A percentile compares a stretch with the other conserved stretches of the same genome.
These are phyloP conservation scores for Gynochthodes officinalis DNA, from an alignment of 257 asterid genomes.

Conservation along the genomic window DNA sequence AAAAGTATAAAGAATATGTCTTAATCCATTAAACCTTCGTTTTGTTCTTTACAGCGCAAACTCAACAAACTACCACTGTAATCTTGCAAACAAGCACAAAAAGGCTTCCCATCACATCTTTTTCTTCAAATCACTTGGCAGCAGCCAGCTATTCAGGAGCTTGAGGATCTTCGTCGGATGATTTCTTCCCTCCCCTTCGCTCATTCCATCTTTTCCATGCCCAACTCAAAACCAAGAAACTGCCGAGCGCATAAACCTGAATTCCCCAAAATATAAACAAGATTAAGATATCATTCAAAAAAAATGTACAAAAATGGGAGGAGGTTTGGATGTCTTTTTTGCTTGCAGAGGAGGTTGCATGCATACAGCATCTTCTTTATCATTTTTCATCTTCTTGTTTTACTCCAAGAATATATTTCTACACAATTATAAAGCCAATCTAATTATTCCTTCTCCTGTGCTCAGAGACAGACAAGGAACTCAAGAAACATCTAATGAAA, in stretches of 20 bases:
- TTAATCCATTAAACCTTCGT: background rate
- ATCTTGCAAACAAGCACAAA: background rate
- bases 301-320: background rate
- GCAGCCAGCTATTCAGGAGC: slow-evolving; percentile 32
- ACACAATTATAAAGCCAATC: background rate
- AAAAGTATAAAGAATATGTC: background rate
- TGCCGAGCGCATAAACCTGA: slow-evolving; percentile 91
- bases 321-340: background rate
- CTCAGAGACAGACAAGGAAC: background rate
- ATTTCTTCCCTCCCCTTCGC: slow-evolving; percentile 52
- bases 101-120: background rate
- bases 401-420: background rate
- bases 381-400: background rate
- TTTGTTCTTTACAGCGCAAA: background rate
- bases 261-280: slow-evolving; percentile 13
- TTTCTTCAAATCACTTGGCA: background rate
- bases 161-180: slow-evolving; percentile 50
- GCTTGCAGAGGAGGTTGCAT: background rate
- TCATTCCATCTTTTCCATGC: slow-evolving; percentile 93
- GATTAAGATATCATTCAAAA: slow-evolving; percentile 1
- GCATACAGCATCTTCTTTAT: background rate
- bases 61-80: background rate
- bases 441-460: background rate
- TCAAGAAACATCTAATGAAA: too few relatives aligned
- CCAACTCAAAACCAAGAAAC: slow-evolving; percentile 70